Conservation (phyloP, 306 rosid species). For the Oxytropis ochrocephala region DNA sequence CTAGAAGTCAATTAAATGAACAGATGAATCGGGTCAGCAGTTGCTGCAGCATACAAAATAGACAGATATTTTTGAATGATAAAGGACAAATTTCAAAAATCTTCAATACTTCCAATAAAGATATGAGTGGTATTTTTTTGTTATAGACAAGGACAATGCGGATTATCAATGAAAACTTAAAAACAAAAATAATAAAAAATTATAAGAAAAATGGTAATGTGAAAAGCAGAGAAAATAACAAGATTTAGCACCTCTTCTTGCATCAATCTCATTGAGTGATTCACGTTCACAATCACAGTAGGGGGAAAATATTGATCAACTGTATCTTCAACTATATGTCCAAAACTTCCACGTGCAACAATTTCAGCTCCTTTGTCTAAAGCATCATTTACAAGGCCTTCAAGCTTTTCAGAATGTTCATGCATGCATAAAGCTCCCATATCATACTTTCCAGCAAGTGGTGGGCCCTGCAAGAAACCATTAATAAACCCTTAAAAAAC, state of each 20-base stretch:
- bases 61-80: background rate
- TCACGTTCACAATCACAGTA: slow-evolving; percentile 76
- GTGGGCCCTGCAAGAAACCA: slow-evolving; percentile 69
- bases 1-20: slow-evolving; percentile 30
- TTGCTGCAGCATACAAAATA: background rate
- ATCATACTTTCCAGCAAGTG: slow-evolving; percentile 79
- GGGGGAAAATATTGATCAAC: slow-evolving; percentile 92
- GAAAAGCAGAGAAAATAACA: background rate
- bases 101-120: background rate
- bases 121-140: background rate
- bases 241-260: slow-evolving; percentile 80
- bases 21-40: slow-evolving; percentile 10
- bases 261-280: slow-evolving; percentile 91
- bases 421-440: slow-evolving; percentile 95
- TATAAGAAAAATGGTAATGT: background rate
- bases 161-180: background rate
- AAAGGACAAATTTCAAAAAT: slow-evolving; percentile 17
- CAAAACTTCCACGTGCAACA: slow-evolving; percentile 82
- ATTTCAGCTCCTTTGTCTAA: slow-evolving; percentile 84
- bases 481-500: background rate
- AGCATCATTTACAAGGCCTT: slow-evolving; percentile 76
- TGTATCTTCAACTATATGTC: slow-evolving; percentile 83
- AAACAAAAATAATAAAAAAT: background rate
- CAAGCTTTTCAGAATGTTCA: slow-evolving; percentile 95
- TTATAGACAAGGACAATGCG: background rate